Evolutionary conservation across 2,329 filamentous ascomycete species (phyloP).

Genomic region (Fusarium camptoceras): DNA sequence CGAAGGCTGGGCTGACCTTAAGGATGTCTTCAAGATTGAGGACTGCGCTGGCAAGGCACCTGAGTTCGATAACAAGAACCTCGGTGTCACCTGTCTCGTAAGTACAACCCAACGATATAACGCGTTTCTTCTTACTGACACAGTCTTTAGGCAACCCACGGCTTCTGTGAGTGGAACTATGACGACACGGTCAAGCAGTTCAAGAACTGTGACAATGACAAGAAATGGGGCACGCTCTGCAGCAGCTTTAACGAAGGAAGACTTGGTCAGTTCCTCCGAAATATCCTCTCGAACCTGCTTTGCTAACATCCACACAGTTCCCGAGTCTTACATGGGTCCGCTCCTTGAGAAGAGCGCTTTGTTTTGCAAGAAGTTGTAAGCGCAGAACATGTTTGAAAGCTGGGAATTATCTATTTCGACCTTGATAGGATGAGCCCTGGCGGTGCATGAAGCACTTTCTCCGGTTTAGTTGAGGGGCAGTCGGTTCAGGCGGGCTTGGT

Average conservation of each 20-base stretch:
- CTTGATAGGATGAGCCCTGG: too few relatives aligned
- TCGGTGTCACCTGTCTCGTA: conserved; percentile 17
- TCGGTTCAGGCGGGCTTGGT: not conserved
- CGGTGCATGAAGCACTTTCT: not conserved
- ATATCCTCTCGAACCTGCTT: accelerated
- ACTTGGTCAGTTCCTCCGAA: not conserved
- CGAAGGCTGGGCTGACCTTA: conserved; percentile 14
- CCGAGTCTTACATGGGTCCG: conserved; percentile 14
- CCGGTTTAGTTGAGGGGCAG: not conserved
- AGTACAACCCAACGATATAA: not conserved
- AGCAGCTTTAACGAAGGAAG: conserved; percentile 3
- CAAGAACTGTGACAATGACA: conserved; percentile 26
- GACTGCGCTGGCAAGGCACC: conserved; percentile 23
- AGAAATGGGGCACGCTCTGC: conserved; percentile 4
- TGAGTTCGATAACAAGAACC: conserved; percentile 1
- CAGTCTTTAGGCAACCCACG: not conserved
- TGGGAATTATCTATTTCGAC: too few relatives aligned
- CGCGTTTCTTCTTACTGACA: accelerated
- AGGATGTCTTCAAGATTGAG: conserved; percentile 18
- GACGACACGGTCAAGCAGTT: not conserved
- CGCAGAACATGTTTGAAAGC: too few relatives aligned
- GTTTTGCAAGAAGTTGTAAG: not conserved
- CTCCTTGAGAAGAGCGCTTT: not conserved
- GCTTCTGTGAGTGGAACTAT: conserved; percentile 27
- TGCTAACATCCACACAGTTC: not conserved